Base-by-base conservation (phyloP, 1,284 basidiomycete species). In the Anthracocystis panici-leucophaei region DNA sequence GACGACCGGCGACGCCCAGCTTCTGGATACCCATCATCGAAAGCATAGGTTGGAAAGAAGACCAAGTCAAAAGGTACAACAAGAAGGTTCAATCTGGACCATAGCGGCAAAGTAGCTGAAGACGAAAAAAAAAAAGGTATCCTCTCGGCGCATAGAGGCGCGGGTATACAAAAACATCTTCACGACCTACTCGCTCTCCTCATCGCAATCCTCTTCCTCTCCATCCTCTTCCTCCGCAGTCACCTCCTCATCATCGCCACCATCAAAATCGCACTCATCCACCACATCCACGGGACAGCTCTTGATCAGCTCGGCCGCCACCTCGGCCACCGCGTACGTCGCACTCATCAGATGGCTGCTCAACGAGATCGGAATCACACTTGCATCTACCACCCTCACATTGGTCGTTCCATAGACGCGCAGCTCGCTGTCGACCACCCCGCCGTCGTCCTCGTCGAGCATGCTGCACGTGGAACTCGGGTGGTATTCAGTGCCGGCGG, bases 321-420 rank as follows among this genome's bases (percentile, higher is more conserved):
- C 31, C 92, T 84, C 82, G 6, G 81, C 82, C 20, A 82, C 58
- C n/a, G 77, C 82, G 57, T 81, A 83, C 14, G 71, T 66, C 14
- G 81, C 65, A 14, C 69, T 65, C 75, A 76, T 67, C 92, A 89
- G 63, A 92, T 88, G 49, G 91, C 92, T 71, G 20, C 65, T 70
- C 53, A 84, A 48, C 27, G 78, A 69, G 51, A 84, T 62, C 18
- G 80, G 79, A 38, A 83, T 77, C n/a, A 86, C 78, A 6, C 76
- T 79, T 3, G 86, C 82, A 66, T 87, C 87, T 41, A 86, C 81
- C 25, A 87, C 85, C n/a, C 86, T 77, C 71, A 93, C 87, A 86
- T 92, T 91, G 81, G 88, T 77, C 4, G 88, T 87, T 27, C 91
- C 91, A 81, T 91, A 90, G 14, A 92, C 91, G 77, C 87, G 86